Conservation (phyloP, 192 early-diverging fungal genomes). For the Coemansia sp. region DNA sequence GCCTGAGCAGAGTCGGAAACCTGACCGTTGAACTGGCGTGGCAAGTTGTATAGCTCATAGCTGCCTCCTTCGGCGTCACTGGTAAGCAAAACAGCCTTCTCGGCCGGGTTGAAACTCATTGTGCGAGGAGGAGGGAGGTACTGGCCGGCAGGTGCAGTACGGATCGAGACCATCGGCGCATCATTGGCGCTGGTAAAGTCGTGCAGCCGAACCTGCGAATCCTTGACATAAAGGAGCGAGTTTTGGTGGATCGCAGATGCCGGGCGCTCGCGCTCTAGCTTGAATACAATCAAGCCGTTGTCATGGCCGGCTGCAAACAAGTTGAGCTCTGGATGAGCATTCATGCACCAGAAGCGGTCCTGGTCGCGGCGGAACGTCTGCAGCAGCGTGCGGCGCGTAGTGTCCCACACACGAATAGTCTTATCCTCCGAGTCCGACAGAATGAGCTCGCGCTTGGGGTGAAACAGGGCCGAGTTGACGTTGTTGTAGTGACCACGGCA, state of each 20-base stretch:
- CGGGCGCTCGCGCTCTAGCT: conserved; percentile 95
- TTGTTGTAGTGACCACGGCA: conserved; percentile 99
- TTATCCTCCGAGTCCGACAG: conserved; percentile 95
- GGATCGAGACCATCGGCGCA: conserved; percentile 73
- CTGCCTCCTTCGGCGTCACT: conserved; percentile 81
- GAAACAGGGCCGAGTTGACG: conserved; percentile 90
- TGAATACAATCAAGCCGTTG: conserved; percentile 97
- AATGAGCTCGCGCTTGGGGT: conserved; percentile 94
- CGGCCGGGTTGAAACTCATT: conserved; percentile 93
- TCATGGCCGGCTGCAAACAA: conserved; percentile 99
- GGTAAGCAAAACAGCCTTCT: conserved; percentile 84
- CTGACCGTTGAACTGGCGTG: conserved; percentile 61
- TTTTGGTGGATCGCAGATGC: conserved; percentile 84
- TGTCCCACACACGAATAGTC: conserved; percentile 98
- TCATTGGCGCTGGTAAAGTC: conserved; percentile 81
- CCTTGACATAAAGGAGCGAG: conserved; percentile 85
- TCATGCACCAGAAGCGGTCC: conserved; percentile 95
- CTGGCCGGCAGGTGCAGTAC: conserved; percentile 66
- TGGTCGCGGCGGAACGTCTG: conserved; percentile 97
- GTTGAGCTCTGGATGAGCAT: conserved; percentile 96
- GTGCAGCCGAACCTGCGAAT: conserved; percentile 78
- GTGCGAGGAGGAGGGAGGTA: conserved; percentile 75
- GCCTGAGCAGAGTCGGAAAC: conserved; percentile 54
- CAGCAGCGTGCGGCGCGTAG: conserved; percentile 88
- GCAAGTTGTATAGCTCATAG: conserved; percentile 87